Conservation (phyloP, 129 eudicot genomes). For the Kitagawia praeruptora region DNA sequence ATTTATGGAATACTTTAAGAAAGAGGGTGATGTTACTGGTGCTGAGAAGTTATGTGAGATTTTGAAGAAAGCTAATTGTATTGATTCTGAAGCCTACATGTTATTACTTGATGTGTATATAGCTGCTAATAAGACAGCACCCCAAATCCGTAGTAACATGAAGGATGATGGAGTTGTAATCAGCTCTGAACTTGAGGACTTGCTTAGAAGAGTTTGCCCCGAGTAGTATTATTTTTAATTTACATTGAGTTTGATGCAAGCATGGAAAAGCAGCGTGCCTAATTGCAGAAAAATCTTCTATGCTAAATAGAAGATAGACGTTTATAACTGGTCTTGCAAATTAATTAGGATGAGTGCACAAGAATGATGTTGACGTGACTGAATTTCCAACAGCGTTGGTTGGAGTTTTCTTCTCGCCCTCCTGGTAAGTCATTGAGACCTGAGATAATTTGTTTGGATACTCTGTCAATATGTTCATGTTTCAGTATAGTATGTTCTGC, state of each 20-base stretch:
- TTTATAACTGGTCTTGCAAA: not conserved
- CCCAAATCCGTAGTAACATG: not conserved
- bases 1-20: slow-evolving; percentile 37
- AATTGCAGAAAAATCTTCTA: not conserved
- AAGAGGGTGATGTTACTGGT: slow-evolving; percentile 29
- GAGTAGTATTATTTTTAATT: not conserved
- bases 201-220: slow-evolving; percentile 6
- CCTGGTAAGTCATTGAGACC: not conserved
- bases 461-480: not conserved
- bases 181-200: slow-evolving; percentile 35
- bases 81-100: slow-evolving; percentile 3
- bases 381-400: not conserved
- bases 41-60: slow-evolving; percentile 5
- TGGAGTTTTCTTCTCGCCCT: not conserved
- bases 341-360: not conserved
- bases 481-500: not conserved
- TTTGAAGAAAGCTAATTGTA: slow-evolving; percentile 5
- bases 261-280: not conserved
- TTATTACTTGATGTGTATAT: slow-evolving; percentile 1
- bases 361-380: not conserved
- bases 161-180: slow-evolving; percentile 14
- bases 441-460: not conserved
- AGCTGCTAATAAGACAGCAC: not conserved
- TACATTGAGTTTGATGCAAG: not conserved
- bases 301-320: not conserved